These are phyloP conservation scores for Oryza nivara DNA, from an alignment of 176 grass and related monocot genomes.

Conservation along the genomic window DNA sequence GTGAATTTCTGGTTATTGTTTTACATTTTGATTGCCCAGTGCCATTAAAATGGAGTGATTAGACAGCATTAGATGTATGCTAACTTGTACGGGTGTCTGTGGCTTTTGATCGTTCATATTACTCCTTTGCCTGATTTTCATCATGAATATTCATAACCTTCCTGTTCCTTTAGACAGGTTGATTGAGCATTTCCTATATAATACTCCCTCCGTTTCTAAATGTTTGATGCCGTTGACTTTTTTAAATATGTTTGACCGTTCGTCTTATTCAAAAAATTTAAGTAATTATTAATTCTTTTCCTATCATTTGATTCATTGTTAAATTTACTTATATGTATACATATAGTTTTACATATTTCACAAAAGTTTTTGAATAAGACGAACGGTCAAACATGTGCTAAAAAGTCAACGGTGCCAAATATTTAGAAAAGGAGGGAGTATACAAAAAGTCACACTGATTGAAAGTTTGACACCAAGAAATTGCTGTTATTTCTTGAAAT, in stretches of 20 bases:
- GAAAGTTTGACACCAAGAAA: not conserved
- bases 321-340: no score
- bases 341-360: no score
- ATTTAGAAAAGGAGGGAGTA: no score
- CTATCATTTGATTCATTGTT: no score
- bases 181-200: not conserved
- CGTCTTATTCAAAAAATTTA: no score
- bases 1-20: not conserved
- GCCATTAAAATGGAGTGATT: not conserved
- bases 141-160: not conserved
- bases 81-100: not conserved
- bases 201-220: no score
- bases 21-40: not conserved
- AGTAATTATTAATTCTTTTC: no score
- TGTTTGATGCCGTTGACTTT: no score
- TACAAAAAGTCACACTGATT: not conserved
- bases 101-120: not conserved
- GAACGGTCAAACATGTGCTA: no score
- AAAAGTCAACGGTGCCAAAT: no score
- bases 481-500: not conserved
- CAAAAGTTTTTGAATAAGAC: no score
- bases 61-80: not conserved
- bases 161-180: not conserved
- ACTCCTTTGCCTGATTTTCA: not conserved
- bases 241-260: no score